Percentiles rank a stretch among this genome's conserved stretches.
phyloP scores from a whole-genome alignment of 139 green algal species.

The Asterochloris sp. region DNA sequence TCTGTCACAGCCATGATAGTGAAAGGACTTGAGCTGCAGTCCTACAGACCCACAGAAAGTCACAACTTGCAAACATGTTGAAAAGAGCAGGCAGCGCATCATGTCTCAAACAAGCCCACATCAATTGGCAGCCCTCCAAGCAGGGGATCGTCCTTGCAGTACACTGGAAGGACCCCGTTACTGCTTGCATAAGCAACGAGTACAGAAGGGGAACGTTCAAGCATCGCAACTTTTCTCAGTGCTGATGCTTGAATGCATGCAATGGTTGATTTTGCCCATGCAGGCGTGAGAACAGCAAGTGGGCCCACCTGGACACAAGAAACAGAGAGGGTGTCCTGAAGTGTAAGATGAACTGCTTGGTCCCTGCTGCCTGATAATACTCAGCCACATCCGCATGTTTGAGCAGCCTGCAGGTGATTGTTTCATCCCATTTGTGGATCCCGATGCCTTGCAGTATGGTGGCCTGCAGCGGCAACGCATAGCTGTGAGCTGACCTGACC shows the following conservation, averaged over 20 bases:
- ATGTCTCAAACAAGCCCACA: background rate
- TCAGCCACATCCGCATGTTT: conserved; percentile 28
- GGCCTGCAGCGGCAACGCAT: background rate
- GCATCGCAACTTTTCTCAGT: too few species aligned
- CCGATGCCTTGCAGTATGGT: conserved; percentile 5
- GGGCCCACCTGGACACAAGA: conserved; percentile 23
- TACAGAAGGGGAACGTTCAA: too few species aligned
- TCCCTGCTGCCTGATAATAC: conserved; percentile 47
- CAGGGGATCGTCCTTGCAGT: conserved; percentile 56
- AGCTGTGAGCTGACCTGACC: conserved; percentile 16
- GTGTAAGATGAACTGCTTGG: conserved; percentile 40
- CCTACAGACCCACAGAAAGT: background rate
- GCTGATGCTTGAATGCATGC: too few species aligned
- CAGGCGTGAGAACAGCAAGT: too few species aligned
- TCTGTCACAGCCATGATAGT: too few species aligned
- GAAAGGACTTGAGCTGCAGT: background rate
- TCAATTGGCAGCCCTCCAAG: conserved; percentile 27
- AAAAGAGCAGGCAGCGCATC: too few species aligned
- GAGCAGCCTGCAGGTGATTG: conserved; percentile 11
- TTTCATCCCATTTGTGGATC: conserved; percentile 20
- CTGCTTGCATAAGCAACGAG: too few species aligned
- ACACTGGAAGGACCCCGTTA: too few species aligned
- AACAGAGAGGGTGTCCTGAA: conserved; percentile 54
- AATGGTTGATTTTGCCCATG: too few species aligned
- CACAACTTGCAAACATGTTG: background rate